phyloP scores from a whole-genome alignment of 1,284 basidiomycete species.

The Melampsora abietis-canadensis region DNA sequence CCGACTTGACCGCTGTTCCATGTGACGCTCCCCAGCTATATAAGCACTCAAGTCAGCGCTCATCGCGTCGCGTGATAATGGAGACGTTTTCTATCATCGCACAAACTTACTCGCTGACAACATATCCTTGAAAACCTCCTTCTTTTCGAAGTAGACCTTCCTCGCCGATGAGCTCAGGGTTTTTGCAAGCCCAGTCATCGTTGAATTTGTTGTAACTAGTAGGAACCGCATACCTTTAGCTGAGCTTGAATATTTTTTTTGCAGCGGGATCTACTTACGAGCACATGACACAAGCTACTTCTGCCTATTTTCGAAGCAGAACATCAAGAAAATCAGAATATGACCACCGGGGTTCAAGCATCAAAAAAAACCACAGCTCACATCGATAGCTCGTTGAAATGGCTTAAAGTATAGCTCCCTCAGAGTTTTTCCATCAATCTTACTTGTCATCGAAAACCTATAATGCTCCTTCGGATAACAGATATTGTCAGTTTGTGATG shows the following conservation, averaged over 20 bases:
- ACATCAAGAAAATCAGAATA: background rate
- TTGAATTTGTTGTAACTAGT: conserved; percentile 50
- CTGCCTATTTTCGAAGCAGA: background rate
- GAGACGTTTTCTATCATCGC: background rate
- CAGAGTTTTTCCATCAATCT: conserved; percentile 18
- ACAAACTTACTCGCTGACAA: conserved; percentile 49
- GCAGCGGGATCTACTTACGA: background rate
- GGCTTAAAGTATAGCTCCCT: conserved; percentile 20
- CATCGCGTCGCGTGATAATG: too few species aligned
- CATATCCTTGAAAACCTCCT: conserved; percentile 50
- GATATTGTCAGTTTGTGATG: background rate
- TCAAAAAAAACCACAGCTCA: background rate
- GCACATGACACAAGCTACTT: conserved; percentile 26
- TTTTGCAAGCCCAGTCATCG: conserved; percentile 48
- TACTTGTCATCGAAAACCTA: conserved; percentile 5
- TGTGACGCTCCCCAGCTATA: conserved; percentile 20
- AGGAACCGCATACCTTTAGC: background rate
- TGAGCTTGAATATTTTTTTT: background rate
- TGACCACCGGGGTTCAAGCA: background rate
- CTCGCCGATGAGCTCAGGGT: conserved; percentile 47
- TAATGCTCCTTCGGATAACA: conserved; percentile 6
- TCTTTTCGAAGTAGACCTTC: conserved; percentile 52
- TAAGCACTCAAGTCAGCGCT: background rate
- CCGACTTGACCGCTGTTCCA: background rate
- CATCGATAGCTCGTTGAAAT: conserved; percentile 8